Conservation (phyloP, 345 rosid species). For the Anacardium occidentale region DNA sequence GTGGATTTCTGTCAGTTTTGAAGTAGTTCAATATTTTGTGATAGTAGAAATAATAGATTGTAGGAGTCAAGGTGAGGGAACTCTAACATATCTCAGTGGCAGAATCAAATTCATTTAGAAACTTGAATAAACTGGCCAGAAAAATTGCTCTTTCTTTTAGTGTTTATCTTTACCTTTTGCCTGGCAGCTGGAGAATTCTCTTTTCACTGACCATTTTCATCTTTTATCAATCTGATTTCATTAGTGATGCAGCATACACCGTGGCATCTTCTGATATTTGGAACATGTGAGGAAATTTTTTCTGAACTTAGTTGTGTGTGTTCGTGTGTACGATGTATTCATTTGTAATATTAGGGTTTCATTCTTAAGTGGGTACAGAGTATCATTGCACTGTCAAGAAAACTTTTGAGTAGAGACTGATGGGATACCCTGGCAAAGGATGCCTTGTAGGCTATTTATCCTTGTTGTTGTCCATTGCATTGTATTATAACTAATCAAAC, state of each 20-base stretch:
- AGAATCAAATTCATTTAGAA: background rate
- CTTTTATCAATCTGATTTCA: background rate
- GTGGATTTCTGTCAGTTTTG: constrained; percentile 5
- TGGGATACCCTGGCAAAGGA: background rate
- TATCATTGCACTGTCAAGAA: background rate
- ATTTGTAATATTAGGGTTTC: background rate
- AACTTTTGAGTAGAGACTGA: background rate
- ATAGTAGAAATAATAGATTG: background rate
- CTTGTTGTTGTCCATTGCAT: background rate
- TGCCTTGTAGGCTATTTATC: background rate
- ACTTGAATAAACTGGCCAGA: background rate
- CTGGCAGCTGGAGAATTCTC: background rate
- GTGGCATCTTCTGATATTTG: background rate
- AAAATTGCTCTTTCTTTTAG: background rate
- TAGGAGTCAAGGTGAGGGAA: background rate
- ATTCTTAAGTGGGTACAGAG: background rate
- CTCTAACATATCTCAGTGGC: background rate
- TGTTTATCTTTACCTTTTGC: background rate
- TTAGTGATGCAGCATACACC: background rate
- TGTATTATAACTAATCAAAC: background rate
- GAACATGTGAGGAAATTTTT: background rate
- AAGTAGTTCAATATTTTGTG: background rate
- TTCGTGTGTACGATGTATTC: background rate
- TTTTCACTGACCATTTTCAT: background rate
- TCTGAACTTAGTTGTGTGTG: background rate